Evolutionary conservation across 306 rosid genomes (phyloP).

Genomic region (Adenanthera pavonina): DNA sequence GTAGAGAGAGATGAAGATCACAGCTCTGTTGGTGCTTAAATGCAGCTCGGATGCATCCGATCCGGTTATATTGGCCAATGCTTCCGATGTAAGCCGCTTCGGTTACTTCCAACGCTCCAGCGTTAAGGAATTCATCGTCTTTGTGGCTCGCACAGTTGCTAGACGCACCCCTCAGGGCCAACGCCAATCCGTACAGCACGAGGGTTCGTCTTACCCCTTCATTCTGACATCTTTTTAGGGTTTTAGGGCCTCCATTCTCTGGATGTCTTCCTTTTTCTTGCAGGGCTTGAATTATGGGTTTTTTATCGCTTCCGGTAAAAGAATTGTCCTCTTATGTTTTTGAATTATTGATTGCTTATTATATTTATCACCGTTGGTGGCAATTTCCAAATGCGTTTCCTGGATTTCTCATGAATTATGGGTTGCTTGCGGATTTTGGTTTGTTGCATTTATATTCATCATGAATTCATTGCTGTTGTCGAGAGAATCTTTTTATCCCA

Average conservation of each 20-base stretch:
- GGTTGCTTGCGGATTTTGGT: neutral
- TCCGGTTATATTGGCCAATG: slow-evolving; percentile 59
- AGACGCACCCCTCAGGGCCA: slow-evolving; percentile 91
- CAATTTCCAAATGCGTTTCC: slow-evolving; percentile 1
- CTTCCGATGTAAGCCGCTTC: slow-evolving; percentile 59
- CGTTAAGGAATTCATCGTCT: slow-evolving; percentile 69
- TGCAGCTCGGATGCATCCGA: slow-evolving; percentile 81
- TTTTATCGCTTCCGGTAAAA: neutral
- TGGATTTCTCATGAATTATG: neutral
- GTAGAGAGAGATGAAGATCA: slow-evolving; percentile 79
- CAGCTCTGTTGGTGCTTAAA: slow-evolving; percentile 82
- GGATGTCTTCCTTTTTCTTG: neutral
- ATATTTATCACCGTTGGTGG: slow-evolving; percentile 11
- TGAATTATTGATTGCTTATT: neutral
- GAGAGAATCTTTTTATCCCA: neutral
- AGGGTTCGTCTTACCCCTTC: slow-evolving; percentile 53
- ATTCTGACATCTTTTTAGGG: slow-evolving; percentile 5
- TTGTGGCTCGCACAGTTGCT: slow-evolving; percentile 92
- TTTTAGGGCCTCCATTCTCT: neutral
- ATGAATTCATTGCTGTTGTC: neutral
- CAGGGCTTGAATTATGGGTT: slow-evolving; percentile 8
- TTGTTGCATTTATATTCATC: neutral
- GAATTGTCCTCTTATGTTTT: neutral
- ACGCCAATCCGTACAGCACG: slow-evolving; percentile 97
- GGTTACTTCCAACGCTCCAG: slow-evolving; percentile 85